Percentiles rank a stretch among this genome's conserved stretches.
These are phyloP conservation scores for Ophiostoma tasmaniense DNA, from an alignment of 2,329 filamentous ascomycete species.

Conservation along the genomic window DNA sequence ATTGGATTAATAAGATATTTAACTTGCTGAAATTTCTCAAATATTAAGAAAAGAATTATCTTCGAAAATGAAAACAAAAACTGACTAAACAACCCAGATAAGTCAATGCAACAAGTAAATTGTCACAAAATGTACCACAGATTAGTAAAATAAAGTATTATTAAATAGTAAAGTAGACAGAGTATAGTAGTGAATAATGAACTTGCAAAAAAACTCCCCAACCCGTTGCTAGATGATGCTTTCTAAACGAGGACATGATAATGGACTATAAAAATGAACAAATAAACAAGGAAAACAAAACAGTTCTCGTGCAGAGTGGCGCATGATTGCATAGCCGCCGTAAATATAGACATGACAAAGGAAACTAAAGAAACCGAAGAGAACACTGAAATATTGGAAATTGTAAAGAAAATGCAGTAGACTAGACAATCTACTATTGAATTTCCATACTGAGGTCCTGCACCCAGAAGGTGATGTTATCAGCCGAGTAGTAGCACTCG, in stretches of 20 bases:
- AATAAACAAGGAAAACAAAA: not conserved
- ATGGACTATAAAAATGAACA: not conserved
- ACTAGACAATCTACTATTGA: slow-evolving; percentile 6
- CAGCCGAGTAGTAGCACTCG: slow-evolving; percentile 37
- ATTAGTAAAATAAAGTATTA: not conserved
- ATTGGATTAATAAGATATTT: no score
- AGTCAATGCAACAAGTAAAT: no score
- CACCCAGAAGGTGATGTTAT: slow-evolving; percentile 42
- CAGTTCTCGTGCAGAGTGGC: not conserved
- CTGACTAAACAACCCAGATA: no score
- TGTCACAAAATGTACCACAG: not conserved
- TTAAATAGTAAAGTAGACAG: not conserved
- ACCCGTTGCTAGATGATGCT: slow-evolving; percentile 6
- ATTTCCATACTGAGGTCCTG: slow-evolving; percentile 30
- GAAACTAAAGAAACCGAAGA: not conserved
- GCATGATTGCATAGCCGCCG: not conserved
- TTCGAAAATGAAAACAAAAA: not conserved
- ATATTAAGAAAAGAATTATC: no score
- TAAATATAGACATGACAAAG: not conserved
- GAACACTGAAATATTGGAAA: not conserved
- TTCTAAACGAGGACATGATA: slow-evolving; percentile 5
- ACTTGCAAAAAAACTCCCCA: not conserved
- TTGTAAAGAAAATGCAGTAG: not conserved
- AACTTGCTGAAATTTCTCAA: no score
- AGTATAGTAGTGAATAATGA: not conserved